Percentiles rank a stretch among this genome's conserved stretches.
These are phyloP conservation scores for Colletotrichum plurivorum DNA, from an alignment of 2,329 filamentous ascomycete species.

Conservation along the genomic window DNA sequence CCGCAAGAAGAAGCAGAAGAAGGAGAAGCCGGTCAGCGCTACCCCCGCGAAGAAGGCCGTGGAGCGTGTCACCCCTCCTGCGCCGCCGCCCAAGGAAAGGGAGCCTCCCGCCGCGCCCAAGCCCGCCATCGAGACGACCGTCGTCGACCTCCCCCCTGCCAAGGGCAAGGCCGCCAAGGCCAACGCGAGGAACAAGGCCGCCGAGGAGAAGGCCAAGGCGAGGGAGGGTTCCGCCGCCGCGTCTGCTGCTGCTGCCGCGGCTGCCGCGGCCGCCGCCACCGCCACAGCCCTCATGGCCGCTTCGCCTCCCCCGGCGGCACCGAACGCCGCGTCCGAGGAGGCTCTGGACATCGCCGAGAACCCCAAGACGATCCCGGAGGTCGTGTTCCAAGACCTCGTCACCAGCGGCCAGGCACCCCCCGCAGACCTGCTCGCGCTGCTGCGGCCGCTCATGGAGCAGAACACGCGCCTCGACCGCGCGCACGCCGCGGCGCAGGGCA, in stretches of 20 bases:
- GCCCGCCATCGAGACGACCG: constrained; percentile 44
- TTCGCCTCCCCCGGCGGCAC: constrained; percentile 11
- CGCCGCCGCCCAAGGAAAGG: constrained; percentile 40
- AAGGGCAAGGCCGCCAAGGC: constrained; percentile 44
- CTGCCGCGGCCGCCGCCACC: not conserved
- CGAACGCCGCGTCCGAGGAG: constrained; percentile 20
- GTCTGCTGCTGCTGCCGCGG: not conserved
- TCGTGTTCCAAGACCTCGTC: constrained; percentile 37
- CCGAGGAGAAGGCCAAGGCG: constrained; percentile 40
- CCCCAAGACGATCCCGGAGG: constrained; percentile 36
- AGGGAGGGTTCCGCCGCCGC: constrained; percentile 19
- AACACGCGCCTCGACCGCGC: constrained; percentile 27
- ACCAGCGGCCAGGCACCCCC: constrained; percentile 16
- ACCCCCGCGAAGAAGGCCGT: constrained; percentile 38
- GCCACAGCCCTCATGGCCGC: too few species aligned
- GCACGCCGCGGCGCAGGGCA: constrained; percentile 13
- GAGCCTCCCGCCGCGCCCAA: constrained; percentile 32
- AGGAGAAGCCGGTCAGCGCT: constrained; percentile 66
- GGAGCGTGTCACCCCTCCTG: constrained; percentile 25
- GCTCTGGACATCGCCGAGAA: constrained; percentile 36
- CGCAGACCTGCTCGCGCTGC: constrained; percentile 52
- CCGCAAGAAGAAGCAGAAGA: constrained; percentile 89
- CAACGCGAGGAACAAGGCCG: constrained; percentile 41
- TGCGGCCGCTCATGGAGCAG: constrained; percentile 52
- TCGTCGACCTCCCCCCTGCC: constrained; percentile 40